Evolutionary conservation across 768 basidiomycete genomes (phyloP).

Genomic region (Stropharia rugosoannulata): DNA sequence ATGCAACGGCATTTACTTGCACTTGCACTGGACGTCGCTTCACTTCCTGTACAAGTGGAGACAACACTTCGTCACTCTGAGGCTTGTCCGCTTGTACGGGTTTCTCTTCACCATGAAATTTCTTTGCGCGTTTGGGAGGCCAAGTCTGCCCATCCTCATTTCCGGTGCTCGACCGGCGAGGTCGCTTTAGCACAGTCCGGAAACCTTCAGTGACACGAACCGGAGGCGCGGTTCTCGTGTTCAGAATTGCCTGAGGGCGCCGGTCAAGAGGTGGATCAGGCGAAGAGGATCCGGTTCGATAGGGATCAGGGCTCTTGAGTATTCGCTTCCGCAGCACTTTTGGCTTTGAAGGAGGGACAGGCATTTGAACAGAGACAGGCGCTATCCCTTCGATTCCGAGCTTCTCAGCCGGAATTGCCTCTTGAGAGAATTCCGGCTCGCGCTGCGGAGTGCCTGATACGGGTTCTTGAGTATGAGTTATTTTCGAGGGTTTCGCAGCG

Average conservation of each 20-base stretch:
- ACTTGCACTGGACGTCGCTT: constrained; percentile 1
- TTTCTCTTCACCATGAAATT: background rate
- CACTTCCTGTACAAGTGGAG: too few relatives aligned
- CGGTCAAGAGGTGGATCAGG: constrained; percentile 4
- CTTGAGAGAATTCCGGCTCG: too few relatives aligned
- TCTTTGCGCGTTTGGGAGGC: constrained; percentile 22
- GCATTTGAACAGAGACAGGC: background rate
- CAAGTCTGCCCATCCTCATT: constrained; percentile 18
- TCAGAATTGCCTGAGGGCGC: constrained; percentile 3
- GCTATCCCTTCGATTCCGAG: background rate
- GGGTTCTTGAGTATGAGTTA: too few relatives aligned
- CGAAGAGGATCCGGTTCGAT: constrained; percentile 13
- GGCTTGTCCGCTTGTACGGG: background rate
- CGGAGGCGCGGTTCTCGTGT: constrained; percentile 12
- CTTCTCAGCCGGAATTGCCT: background rate
- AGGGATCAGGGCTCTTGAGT: constrained; percentile 3
- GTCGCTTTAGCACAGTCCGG: constrained; percentile 16
- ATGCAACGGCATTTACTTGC: constrained; percentile 28
- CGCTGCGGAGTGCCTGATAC: too few relatives aligned
- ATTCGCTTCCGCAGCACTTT: constrained; percentile 2
- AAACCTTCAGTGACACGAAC: constrained; percentile 29
- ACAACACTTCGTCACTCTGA: background rate
- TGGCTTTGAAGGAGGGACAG: background rate
- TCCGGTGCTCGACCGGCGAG: constrained; percentile 8
- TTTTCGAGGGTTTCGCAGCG: too few relatives aligned